Percentiles rank a stretch among this genome's conserved stretches.
Conservation (phyloP, 768 basidiomycete genomes). For the Trametes elegans region DNA sequence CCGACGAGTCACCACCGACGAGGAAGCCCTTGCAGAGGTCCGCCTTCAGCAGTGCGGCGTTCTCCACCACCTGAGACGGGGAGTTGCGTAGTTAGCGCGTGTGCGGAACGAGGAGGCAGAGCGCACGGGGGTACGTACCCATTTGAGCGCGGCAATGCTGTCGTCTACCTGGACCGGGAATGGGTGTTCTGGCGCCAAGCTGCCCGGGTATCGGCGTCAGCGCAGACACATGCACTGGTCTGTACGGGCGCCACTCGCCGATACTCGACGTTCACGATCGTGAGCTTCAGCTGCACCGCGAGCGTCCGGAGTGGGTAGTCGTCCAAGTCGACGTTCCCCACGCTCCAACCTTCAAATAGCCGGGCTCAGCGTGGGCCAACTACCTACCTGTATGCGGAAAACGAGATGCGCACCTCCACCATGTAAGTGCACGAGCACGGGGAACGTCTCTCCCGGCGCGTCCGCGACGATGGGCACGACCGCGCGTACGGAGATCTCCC, state of each 20-base stretch:
- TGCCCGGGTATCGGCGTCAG: background rate
- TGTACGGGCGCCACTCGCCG: background rate
- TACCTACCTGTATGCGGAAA: too few species aligned
- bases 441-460: background rate
- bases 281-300: constrained; percentile 19
- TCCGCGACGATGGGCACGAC: background rate
- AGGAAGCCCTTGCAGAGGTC: constrained; percentile 24
- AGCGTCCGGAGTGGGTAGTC: constrained; percentile 22
- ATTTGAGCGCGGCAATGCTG: constrained; percentile 26
- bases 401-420: constrained; percentile 10
- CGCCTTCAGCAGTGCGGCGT: constrained; percentile 9
- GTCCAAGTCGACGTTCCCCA: constrained; percentile 16
- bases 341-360: background rate
- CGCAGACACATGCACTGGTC: background rate
- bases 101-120: background rate
- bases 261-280: constrained; percentile 21
- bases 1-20: constrained; percentile 25
- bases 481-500: constrained; percentile 2
- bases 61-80: constrained; percentile 2
- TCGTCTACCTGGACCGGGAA: constrained; percentile 26
- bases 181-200: constrained; percentile 28
- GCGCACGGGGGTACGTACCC: constrained; percentile 14
- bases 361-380: background rate
- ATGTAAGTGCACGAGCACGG: constrained; percentile 12
- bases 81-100: background rate